These are phyloP conservation scores for Phytophthora boehmeriae DNA, from an alignment of 352 stramenopile species.

Conservation along the genomic window DNA sequence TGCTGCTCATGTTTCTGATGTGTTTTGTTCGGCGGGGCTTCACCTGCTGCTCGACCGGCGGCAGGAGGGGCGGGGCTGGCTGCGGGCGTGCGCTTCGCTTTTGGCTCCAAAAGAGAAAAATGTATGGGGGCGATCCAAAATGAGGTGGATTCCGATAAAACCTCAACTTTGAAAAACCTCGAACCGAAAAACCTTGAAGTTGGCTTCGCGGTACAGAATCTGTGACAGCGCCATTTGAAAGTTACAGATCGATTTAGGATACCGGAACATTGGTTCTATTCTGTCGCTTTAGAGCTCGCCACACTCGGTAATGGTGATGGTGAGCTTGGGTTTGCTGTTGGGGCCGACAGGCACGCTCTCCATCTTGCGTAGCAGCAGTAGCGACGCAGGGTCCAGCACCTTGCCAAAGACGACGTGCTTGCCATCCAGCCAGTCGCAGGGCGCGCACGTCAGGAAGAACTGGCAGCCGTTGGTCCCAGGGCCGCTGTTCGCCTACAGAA, in stretches of 20 bases:
- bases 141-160: slow-evolving; percentile 26
- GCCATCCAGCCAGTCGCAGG: slow-evolving; percentile 95
- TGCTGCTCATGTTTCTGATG: slow-evolving; percentile 75
- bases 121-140: slow-evolving; percentile 25
- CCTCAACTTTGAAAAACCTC: slow-evolving; percentile 8
- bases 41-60: background rate
- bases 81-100: slow-evolving; percentile 10
- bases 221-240: background rate
- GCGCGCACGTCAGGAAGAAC: slow-evolving; percentile 96
- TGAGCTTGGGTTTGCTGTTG: slow-evolving; percentile 90
- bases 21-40: slow-evolving; percentile 30
- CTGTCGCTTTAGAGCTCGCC: slow-evolving; percentile 76
- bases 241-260: too few relatives aligned
- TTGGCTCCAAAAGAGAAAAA: slow-evolving; percentile 37
- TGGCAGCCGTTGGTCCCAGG: slow-evolving; percentile 94
- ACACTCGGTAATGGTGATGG: slow-evolving; percentile 87
- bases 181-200: background rate
- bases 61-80: slow-evolving; percentile 4
- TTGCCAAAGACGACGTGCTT: slow-evolving; percentile 98
- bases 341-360: slow-evolving; percentile 88
- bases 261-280: background rate
- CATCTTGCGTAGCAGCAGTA: slow-evolving; percentile 91
- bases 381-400: slow-evolving; percentile 84
- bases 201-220: background rate
- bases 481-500: slow-evolving; percentile 91